phyloP scores from a whole-genome alignment of 1,284 basidiomycete genomes.

The Ganoderma multipileum region DNA sequence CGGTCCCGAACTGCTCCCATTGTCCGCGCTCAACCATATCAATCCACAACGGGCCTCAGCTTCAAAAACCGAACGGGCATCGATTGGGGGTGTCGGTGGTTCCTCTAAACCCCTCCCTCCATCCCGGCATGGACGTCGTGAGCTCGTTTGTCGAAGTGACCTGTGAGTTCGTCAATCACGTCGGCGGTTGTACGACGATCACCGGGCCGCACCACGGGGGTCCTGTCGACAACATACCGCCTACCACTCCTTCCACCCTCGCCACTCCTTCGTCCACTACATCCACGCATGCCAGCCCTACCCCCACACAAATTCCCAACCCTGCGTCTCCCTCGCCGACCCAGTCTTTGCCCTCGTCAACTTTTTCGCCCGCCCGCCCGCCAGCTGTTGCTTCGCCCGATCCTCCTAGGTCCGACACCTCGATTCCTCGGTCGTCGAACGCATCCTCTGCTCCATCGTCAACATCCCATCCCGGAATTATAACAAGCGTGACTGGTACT shows the following conservation, averaged over 20 bases:
- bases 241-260: background rate
- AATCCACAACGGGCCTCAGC: background rate
- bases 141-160: background rate
- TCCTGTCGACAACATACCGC: background rate
- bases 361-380: background rate
- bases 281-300: background rate
- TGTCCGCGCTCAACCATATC: background rate
- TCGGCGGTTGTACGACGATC: background rate
- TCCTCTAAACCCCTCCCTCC: background rate
- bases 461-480: background rate
- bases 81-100: background rate
- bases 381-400: background rate
- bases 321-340: background rate
- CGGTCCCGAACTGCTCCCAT: background rate
- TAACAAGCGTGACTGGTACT: background rate
- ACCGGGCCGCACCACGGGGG: background rate
- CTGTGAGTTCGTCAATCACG: background rate
- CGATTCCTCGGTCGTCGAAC: background rate
- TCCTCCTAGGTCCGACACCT: background rate
- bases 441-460: background rate
- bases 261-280: background rate
- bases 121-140: background rate
- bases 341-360: background rate
- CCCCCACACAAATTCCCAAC: background rate
- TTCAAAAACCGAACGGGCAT: background rate